phyloP scores from a whole-genome alignment of 2,329 filamentous ascomycete species.

The Diplocarpon rosae region DNA sequence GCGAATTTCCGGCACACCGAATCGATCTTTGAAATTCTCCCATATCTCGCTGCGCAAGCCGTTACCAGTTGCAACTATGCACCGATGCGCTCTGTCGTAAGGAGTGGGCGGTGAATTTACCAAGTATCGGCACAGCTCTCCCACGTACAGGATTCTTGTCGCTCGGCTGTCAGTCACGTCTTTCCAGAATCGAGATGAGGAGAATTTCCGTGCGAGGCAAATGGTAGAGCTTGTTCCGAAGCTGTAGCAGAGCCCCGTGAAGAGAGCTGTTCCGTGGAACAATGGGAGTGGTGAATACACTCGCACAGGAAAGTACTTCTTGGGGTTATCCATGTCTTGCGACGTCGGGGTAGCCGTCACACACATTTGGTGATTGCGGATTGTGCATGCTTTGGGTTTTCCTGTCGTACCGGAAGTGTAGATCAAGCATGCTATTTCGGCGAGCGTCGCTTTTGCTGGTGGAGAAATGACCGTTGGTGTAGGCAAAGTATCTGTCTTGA shows the following conservation, averaged over 20 bases:
- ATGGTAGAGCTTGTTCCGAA: conserved; percentile 32
- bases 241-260: conserved; percentile 32
- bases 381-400: conserved; percentile 35
- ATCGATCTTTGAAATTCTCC: conserved; percentile 34
- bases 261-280: conserved; percentile 38
- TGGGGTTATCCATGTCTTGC: conserved; percentile 28
- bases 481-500: conserved; percentile 12
- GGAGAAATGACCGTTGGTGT: conserved; percentile 9
- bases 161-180: conserved; percentile 33
- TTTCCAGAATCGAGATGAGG: conserved; percentile 34
- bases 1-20: conserved; percentile 34
- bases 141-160: conserved; percentile 36
- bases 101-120: conserved; percentile 33
- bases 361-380: conserved; percentile 30
- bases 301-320: conserved; percentile 34
- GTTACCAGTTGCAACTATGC: conserved; percentile 36
- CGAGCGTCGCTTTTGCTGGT: conserved; percentile 27
- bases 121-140: conserved; percentile 38
- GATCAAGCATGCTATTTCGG: conserved; percentile 31
- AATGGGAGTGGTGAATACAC: conserved; percentile 37
- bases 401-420: conserved; percentile 39
- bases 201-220: conserved; percentile 35
- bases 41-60: conserved; percentile 37
- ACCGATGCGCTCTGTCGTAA: conserved; percentile 34
- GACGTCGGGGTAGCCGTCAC: conserved; percentile 29